These are phyloP conservation scores for Nitzschia inconspicua DNA, from an alignment of 108 stramenopile genomes.

Conservation along the genomic window DNA sequence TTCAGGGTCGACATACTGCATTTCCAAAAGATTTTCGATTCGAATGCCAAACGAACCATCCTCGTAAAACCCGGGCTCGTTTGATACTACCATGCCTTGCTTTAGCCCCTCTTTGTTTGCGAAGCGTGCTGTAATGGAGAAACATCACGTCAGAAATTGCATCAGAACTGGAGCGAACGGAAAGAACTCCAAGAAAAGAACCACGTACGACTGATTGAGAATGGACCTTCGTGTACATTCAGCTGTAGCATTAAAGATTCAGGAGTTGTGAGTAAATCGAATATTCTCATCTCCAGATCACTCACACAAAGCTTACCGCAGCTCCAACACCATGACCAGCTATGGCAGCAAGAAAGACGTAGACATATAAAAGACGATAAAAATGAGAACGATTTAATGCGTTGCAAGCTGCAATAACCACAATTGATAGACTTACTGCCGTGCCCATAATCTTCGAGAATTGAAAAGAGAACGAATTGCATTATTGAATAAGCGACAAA, in stretches of 20 bases:
- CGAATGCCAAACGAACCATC: conserved; percentile 94
- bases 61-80: conserved; percentile 98
- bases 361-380: too few species aligned
- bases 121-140: conserved; percentile 73
- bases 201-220: too few species aligned
- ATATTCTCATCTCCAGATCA: too few species aligned
- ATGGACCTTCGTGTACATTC: conserved; percentile 98
- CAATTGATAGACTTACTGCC: too few species aligned
- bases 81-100: conserved; percentile 95
- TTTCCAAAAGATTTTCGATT: conserved; percentile 88
- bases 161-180: background rate
- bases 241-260: too few species aligned
- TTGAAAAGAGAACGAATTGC: background rate
- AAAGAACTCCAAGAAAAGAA: background rate
- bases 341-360: too few species aligned
- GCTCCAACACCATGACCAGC: conserved; percentile 98
- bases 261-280: too few species aligned
- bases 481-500: too few species aligned
- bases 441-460: conserved; percentile 91
- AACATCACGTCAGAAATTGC: too few species aligned
- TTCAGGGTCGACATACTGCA: conserved; percentile 50
- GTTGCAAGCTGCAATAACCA: too few species aligned
- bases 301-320: too few species aligned
- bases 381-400: too few species aligned
- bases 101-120: conserved; percentile 73